Evolutionary conservation across 225 moss, liverwort and hornwort species (phyloP).

Genomic region (Climacium dendroides): DNA sequence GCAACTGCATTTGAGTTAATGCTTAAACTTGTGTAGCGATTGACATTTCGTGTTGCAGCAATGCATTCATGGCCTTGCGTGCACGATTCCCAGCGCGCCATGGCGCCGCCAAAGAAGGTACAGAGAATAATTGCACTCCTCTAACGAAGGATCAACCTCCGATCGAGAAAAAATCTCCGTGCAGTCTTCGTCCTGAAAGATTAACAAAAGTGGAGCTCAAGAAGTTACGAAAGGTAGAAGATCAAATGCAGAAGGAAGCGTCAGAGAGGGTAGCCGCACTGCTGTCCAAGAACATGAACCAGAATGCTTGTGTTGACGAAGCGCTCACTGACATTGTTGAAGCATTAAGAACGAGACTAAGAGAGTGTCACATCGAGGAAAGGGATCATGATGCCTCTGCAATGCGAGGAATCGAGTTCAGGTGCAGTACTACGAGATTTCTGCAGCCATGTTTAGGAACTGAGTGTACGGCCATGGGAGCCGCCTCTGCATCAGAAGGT

Average conservation of each 20-base stretch:
- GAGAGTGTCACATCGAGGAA: neutral
- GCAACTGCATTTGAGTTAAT: neutral
- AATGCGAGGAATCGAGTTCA: neutral
- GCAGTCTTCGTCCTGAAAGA: neutral
- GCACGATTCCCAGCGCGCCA: constrained; percentile 51
- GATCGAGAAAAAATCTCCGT: neutral
- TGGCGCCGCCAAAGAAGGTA: neutral
- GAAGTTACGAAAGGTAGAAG: neutral
- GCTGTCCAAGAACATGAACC: neutral
- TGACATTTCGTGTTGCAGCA: constrained; percentile 35
- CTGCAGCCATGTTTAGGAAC: neutral
- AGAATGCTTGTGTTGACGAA: neutral
- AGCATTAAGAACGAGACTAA: neutral
- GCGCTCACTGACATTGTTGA: neutral
- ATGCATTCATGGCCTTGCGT: constrained; percentile 82
- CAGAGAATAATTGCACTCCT: neutral
- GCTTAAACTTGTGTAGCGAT: neutral
- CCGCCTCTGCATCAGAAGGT: neutral
- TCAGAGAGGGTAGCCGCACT: neutral
- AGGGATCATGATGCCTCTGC: neutral
- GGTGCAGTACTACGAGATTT: neutral
- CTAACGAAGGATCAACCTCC: neutral
- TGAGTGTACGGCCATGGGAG: neutral
- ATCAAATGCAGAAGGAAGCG: neutral
- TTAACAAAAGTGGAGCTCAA: neutral